These are phyloP conservation scores for Lipomyces spencermartinsiae DNA, from an alignment of 805 yeast species.

Conservation along the genomic window DNA sequence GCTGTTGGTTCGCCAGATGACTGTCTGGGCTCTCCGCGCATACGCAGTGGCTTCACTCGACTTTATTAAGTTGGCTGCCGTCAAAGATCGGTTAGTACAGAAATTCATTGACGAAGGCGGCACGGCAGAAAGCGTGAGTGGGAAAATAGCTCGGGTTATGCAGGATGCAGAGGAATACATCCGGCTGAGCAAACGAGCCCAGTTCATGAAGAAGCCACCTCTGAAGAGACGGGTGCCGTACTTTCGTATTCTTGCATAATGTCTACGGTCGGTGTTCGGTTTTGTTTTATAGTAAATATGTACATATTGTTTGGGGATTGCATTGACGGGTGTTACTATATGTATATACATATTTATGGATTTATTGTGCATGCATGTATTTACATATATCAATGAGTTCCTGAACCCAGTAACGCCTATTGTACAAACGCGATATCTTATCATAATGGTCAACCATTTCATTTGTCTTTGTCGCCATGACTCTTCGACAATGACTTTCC, in stretches of 20 bases:
- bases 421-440: neutral
- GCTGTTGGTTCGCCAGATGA: conserved; percentile 12
- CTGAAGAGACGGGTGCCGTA: conserved; percentile 8
- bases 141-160: conserved; percentile 15
- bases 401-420: neutral
- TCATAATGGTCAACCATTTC: neutral
- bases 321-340: conserved; percentile 4
- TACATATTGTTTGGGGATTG: neutral
- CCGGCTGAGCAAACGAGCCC: neutral
- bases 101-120: conserved; percentile 12
- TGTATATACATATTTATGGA: neutral
- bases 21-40: conserved; percentile 30
- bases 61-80: neutral
- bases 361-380: neutral
- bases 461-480: conserved; percentile 6
- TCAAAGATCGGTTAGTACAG: conserved; percentile 14
- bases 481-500: conserved; percentile 47
- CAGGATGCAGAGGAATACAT: conserved; percentile 9
- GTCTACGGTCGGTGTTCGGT: neutral
- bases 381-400: neutral
- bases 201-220: neutral
- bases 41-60: conserved; percentile 13
- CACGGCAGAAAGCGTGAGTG: neutral
- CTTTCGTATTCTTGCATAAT: conserved; percentile 10
- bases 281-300: neutral